Evolutionary conservation across 805 yeast species (phyloP).

Genomic region (Zygosaccharomyces gambellarensis): DNA sequence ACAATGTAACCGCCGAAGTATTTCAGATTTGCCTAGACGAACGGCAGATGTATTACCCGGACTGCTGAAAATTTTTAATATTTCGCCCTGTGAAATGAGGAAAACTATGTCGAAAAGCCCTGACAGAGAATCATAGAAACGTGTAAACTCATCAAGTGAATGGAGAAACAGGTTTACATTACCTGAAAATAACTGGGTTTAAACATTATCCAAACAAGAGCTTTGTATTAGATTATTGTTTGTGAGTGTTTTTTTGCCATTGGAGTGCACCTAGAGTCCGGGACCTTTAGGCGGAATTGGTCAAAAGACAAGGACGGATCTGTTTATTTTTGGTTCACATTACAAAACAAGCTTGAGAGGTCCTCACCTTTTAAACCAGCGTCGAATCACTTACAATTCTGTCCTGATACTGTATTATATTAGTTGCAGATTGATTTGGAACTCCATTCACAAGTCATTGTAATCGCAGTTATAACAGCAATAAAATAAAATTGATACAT

Average conservation of each 20-base stretch:
- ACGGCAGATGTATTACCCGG: neutral
- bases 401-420: neutral
- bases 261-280: neutral
- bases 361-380: neutral
- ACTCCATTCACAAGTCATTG: neutral
- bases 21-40: no score
- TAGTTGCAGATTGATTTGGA: neutral
- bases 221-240: conserved; percentile 1
- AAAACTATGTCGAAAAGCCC: conserved; percentile 1
- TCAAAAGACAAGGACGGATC: conserved; percentile 3
- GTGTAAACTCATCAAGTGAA: neutral
- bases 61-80: conserved; percentile 2
- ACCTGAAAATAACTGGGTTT: neutral
- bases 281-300: conserved; percentile 6
- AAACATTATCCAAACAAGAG: neutral
- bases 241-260: neutral
- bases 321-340: conserved; percentile 3
- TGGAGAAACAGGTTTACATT: neutral
- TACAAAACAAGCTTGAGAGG: neutral
- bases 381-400: neutral
- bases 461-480: no score
- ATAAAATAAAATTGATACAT: neutral
- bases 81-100: conserved; percentile 3
- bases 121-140: neutral
- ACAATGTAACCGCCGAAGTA: no score